Base-by-base conservation (phyloP, 805 yeast genomes). In the Lachancea nothofagi region DNA sequence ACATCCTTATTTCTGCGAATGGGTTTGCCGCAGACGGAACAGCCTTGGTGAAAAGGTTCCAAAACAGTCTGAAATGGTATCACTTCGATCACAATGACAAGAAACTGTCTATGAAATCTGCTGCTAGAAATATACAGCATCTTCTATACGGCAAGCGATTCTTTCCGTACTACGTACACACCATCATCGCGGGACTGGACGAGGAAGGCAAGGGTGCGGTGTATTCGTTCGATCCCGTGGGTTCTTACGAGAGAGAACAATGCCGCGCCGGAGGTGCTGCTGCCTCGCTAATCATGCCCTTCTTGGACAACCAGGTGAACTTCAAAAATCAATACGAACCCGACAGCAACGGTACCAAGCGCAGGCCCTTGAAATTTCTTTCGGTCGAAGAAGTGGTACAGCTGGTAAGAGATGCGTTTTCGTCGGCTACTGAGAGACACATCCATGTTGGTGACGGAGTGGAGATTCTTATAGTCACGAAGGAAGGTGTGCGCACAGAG, bases 201-300 rank as follows among this genome's bases (percentile, higher is more conserved):
- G 73, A 70, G 45, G 69, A 71, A 19, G 98, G 98, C 9, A 81
- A 81, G 53, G 98, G 98, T 28, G 87, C 96, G 2, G 86, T 93
- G 26, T 93, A 85, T 63, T 89, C 97, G 10, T 93, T 86, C 62
- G 98, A 93, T 61, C 97, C 97, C 1, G 96, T 93, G 42, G 98
- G 98, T 3, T 87, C 96, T 2, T 93, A 93, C 61, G 97, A 93
- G 66, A 78, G 96, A 55, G 97, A 89, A 62, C 96, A 89, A 60
- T 87, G 96, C 66, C 78, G 97, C 57, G 97, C 97, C 2, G 97
- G 95, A 48, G 98, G 98, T 30, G 93, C 97, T 10, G 97, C 97
- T 21, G 93, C 97, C 1, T 77, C 88, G 47, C 75, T 93, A 66
- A 88, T 93, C 50, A 88, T 89, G 94, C 98, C 98, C 3, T 93